These are phyloP conservation scores for Cryptomeria japonica DNA, from an alignment of 75 land plant species.

Conservation along the genomic window DNA sequence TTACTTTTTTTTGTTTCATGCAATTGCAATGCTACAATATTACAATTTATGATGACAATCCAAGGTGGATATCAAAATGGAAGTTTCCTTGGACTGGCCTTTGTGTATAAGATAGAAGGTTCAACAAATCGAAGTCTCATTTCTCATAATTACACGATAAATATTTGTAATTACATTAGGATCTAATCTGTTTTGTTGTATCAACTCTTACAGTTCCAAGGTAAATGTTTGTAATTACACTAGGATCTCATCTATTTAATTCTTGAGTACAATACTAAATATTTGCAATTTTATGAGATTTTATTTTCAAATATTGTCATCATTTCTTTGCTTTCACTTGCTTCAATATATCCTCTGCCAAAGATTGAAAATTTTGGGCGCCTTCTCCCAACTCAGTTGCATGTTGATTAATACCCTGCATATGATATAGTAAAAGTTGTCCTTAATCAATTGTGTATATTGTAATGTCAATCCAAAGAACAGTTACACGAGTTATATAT, in stretches of 20 bases:
- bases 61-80: not conserved
- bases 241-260: not conserved
- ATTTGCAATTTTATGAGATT: not conserved
- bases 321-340: slow-evolving; percentile 7
- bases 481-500: not conserved
- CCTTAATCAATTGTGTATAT: not conserved
- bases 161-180: not conserved
- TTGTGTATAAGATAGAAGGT: not conserved
- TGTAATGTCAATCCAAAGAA: not conserved
- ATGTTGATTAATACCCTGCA: slow-evolving; percentile 13
- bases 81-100: not conserved
- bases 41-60: not conserved
- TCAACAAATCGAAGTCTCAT: not conserved
- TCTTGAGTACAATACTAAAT: not conserved
- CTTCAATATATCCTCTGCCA: slow-evolving; percentile 11
- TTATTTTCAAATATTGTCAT: not conserved
- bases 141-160: not conserved
- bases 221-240: not conserved
- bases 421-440: not conserved
- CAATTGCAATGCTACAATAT: not conserved
- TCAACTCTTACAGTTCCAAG: not conserved
- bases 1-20: too few species aligned
- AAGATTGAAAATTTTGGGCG: slow-evolving; percentile 7
- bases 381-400: slow-evolving; percentile 3
- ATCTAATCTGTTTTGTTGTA: not conserved